These are phyloP conservation scores for Bassia scoparia DNA, from an alignment of 148 eudicot genomes.

Conservation along the genomic window DNA sequence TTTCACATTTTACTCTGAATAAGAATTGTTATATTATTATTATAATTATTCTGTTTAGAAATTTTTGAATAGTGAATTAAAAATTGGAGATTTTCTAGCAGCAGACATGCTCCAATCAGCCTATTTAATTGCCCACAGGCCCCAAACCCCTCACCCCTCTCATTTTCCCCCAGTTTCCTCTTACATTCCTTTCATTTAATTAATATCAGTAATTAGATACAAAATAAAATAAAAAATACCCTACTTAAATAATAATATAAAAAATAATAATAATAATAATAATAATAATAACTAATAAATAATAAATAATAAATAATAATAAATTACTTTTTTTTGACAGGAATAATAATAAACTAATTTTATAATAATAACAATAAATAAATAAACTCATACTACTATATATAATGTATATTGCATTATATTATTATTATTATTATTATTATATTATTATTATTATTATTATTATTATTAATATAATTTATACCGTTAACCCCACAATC, in stretches of 20 bases:
- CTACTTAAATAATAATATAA: background rate
- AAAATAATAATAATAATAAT: background rate
- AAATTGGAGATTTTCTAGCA: background rate
- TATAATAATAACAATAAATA: too few relatives aligned
- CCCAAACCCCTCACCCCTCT: constrained; percentile 6
- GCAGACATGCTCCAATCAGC: constrained; percentile 31
- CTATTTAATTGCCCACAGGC: constrained; percentile 31
- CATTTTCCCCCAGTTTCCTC: constrained; percentile 1
- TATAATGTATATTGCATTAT: too few relatives aligned
- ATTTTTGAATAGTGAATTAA: background rate
- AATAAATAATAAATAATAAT: too few relatives aligned
- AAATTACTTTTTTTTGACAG: too few relatives aligned
- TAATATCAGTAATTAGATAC: background rate
- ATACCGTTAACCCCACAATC: constrained; percentile 16
- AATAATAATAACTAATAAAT: too few relatives aligned
- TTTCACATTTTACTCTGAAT: background rate
- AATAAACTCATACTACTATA: too few relatives aligned
- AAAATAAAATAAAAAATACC: background rate
- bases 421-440: too few relatives aligned
- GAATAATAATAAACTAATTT: too few relatives aligned
- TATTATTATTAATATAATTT: too few relatives aligned
- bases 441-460: too few relatives aligned
- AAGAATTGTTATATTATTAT: background rate
- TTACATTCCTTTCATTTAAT: too few relatives aligned
- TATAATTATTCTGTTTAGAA: background rate